A percentile compares a stretch with the other conserved stretches of the same genome.
phyloP scores from a whole-genome alignment of 768 basidiomycete genomes.

The Dioszegia aurantiaca region DNA sequence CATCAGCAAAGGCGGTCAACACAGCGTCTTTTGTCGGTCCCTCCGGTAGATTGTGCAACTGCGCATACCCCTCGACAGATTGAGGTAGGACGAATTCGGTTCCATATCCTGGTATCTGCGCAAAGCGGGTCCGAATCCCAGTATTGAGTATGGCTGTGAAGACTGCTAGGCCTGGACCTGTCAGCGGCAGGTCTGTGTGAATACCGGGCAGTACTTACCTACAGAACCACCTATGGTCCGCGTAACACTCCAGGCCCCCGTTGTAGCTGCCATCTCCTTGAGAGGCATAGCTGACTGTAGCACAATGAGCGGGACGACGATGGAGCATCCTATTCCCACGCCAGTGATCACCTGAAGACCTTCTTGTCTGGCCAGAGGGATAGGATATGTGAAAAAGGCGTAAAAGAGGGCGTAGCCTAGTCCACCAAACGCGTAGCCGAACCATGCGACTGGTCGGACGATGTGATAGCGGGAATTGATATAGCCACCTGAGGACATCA shows the following conservation, averaged over 20 bases:
- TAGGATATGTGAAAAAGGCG: slow-evolving; percentile 23
- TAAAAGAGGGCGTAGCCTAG: slow-evolving; percentile 43
- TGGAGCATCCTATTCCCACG: slow-evolving; percentile 39
- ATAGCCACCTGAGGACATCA: slow-evolving; percentile 33
- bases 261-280: slow-evolving; percentile 49
- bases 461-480: slow-evolving; percentile 44
- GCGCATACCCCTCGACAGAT: slow-evolving; percentile 37
- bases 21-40: slow-evolving; percentile 37
- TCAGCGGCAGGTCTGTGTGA: not conserved
- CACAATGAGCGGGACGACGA: slow-evolving; percentile 38
- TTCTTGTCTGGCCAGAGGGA: slow-evolving; percentile 28
- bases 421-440: slow-evolving; percentile 38
- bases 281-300: slow-evolving; percentile 51
- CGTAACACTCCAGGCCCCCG: slow-evolving; percentile 41
- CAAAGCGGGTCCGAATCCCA: slow-evolving; percentile 37
- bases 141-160: slow-evolving; percentile 48
- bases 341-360: slow-evolving; percentile 40
- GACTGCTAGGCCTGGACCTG: slow-evolving; percentile 32
- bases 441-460: slow-evolving; percentile 47
- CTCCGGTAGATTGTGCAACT: slow-evolving; percentile 42
- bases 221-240: slow-evolving; percentile 45
- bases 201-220: slow-evolving; percentile 23
- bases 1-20: slow-evolving; percentile 44
- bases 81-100: slow-evolving; percentile 40
- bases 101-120: slow-evolving; percentile 42